Percentiles rank a stretch among this genome's conserved stretches.
phyloP scores from a whole-genome alignment of 257 asterid species.

The Solanum habrochaites region DNA sequence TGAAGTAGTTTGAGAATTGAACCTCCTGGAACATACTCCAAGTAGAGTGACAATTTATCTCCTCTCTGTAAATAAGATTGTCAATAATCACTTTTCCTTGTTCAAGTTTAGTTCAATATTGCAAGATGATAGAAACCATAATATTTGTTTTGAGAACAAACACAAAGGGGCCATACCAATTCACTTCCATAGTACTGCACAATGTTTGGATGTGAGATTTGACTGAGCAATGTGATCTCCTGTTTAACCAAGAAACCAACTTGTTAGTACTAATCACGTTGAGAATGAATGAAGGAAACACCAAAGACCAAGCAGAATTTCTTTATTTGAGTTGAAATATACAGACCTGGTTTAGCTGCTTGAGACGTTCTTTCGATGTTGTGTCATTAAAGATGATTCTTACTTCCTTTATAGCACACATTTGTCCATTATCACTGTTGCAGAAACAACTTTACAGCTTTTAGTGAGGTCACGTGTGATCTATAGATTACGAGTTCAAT shows the following conservation, averaged over 20 bases:
- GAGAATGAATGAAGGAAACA: background rate
- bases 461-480: background rate
- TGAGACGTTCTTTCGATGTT: constrained; percentile 41
- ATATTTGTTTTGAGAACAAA: background rate
- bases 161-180: constrained; percentile 16
- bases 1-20: constrained; percentile 52
- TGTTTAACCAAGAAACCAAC: constrained; percentile 10
- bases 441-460: background rate
- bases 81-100: background rate
- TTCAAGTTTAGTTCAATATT: background rate
- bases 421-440: constrained; percentile 62
- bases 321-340: background rate
- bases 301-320: background rate
- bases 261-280: background rate
- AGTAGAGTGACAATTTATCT: constrained; percentile 45
- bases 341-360: constrained; percentile 47
- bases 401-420: constrained; percentile 86
- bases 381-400: constrained; percentile 31
- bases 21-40: constrained; percentile 70
- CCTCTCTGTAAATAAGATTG: constrained; percentile 18
- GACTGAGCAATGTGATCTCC: constrained; percentile 49
- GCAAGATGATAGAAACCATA: constrained; percentile 1
- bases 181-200: constrained; percentile 64
- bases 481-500: background rate
- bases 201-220: constrained; percentile 55